Evolutionary conservation across 768 basidiomycete species (phyloP).

Genomic region (Tubosaeta sp.): DNA sequence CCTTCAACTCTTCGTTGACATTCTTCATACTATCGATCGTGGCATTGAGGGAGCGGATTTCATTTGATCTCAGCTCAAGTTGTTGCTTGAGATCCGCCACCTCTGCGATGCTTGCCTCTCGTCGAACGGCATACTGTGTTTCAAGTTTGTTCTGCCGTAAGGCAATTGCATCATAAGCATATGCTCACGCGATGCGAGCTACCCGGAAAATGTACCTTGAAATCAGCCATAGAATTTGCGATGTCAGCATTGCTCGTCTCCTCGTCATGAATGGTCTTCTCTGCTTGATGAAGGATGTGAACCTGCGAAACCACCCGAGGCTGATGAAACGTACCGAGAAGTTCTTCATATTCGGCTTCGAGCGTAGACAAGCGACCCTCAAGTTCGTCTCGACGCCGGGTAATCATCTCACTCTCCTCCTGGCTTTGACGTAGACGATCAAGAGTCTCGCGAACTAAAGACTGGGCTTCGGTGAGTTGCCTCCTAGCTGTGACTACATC

Average conservation of each 20-base stretch:
- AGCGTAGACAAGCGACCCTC: constrained; percentile 76
- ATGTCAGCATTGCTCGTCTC: constrained; percentile 80
- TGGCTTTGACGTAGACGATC: constrained; percentile 86
- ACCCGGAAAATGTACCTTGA: constrained; percentile 57
- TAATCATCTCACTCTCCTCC: constrained; percentile 87
- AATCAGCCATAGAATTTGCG: constrained; percentile 80
- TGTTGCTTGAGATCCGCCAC: constrained; percentile 85
- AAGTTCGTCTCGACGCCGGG: constrained; percentile 79
- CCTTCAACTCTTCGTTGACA: constrained; percentile 98
- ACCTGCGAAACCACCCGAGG: neutral
- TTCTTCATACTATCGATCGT: constrained; percentile 91
- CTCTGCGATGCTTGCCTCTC: constrained; percentile 84
- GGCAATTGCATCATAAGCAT: constrained; percentile 1
- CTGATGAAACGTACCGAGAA: constrained; percentile 62
- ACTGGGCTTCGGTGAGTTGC: constrained; percentile 87
- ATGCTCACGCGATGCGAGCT: neutral
- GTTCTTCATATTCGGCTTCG: constrained; percentile 94
- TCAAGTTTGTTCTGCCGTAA: constrained; percentile 80
- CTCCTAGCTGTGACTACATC: constrained; percentile 80
- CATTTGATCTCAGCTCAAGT: constrained; percentile 76
- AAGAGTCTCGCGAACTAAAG: constrained; percentile 79
- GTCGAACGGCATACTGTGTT: constrained; percentile 87
- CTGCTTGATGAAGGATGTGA: constrained; percentile 37
- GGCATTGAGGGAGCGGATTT: constrained; percentile 78
- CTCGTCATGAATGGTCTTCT: constrained; percentile 89